A percentile compares a stretch with the other conserved stretches of the same genome.
These are phyloP conservation scores for Arbutus unedo DNA, from an alignment of 148 eudicot genomes.

Conservation along the genomic window DNA sequence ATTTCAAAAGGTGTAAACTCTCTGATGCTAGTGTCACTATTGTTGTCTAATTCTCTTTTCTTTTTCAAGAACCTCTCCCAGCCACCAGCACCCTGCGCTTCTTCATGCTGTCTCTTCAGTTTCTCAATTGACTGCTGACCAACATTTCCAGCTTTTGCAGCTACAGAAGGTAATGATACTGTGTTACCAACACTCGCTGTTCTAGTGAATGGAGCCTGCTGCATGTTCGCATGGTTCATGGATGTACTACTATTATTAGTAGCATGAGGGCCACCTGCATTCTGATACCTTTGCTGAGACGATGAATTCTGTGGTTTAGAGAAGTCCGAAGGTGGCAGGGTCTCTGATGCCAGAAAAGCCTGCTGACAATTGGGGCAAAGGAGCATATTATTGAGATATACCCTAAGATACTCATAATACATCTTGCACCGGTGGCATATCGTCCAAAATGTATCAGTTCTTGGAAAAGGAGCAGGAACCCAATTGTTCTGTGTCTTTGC, in stretches of 20 bases:
- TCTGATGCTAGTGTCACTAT: conserved; percentile 20
- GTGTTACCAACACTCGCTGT: conserved; percentile 11
- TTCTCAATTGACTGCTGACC: conserved; percentile 37
- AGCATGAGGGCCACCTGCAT: conserved; percentile 22
- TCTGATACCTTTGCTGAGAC: conserved; percentile 32
- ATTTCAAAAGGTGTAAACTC: conserved; percentile 43
- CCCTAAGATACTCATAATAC: conserved; percentile 77
- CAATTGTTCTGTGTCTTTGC: conserved; percentile 34
- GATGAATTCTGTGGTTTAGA: conserved; percentile 25
- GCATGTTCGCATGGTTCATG: conserved; percentile 2
- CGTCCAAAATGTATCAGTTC: conserved; percentile 78
- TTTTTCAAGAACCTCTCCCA: conserved; percentile 30
- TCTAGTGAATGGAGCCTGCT: conserved; percentile 15
- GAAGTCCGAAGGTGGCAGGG: conserved; percentile 48
- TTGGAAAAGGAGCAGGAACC: conserved; percentile 29
- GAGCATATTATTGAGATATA: conserved; percentile 56
- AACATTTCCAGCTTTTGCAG: conserved; percentile 38
- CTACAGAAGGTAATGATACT: conserved; percentile 21
- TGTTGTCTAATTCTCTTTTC: conserved; percentile 30
- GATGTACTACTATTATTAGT: conserved; percentile 11
- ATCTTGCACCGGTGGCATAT: conserved; percentile 64
- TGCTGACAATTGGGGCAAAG: conserved; percentile 61
- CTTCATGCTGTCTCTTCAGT: conserved; percentile 49
- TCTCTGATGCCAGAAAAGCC: conserved; percentile 59
- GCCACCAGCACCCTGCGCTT: conserved; percentile 18